Evolutionary conservation across 352 stramenopile genomes (phyloP).

Genomic region (Phytophthora pseudosyringae): DNA sequence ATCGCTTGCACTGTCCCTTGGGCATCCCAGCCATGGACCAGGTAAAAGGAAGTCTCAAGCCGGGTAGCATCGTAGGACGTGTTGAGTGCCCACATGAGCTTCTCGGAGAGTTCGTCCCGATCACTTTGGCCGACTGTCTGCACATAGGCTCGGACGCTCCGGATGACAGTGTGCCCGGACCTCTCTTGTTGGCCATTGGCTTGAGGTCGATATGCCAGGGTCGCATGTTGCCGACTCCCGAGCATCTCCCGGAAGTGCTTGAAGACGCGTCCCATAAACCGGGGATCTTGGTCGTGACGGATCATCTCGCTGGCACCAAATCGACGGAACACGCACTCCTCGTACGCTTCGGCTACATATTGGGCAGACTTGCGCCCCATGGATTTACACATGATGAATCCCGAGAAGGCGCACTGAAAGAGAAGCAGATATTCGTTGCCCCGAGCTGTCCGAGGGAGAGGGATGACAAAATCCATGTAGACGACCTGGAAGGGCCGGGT

Average conservation of each 20-base stretch:
- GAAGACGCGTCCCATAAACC: constrained; percentile 43
- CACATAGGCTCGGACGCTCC: constrained; percentile 22
- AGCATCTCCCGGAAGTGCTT: constrained; percentile 32
- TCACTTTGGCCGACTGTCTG: constrained; percentile 31
- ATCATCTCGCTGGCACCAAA: constrained; percentile 33
- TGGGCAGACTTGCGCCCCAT: too few relatives aligned
- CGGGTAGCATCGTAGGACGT: constrained; percentile 20
- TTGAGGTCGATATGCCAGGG: constrained; percentile 38
- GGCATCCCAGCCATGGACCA: constrained; percentile 29
- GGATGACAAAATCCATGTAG: constrained; percentile 25
- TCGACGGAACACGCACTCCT: background rate
- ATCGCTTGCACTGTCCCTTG: constrained; percentile 13
- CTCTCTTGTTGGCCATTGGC: constrained; percentile 46
- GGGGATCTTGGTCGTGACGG: constrained; percentile 31
- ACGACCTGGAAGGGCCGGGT: constrained; percentile 15
- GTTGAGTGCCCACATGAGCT: constrained; percentile 35
- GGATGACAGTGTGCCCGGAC: constrained; percentile 38
- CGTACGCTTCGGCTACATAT: background rate
- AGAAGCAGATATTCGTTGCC: constrained; percentile 6
- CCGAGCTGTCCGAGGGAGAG: background rate
- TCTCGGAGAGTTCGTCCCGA: constrained; percentile 36
- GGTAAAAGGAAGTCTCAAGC: constrained; percentile 18
- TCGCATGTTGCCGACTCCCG: constrained; percentile 22
- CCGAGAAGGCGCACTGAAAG: constrained; percentile 12
- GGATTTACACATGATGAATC: too few relatives aligned